phyloP scores from a whole-genome alignment of 2,329 filamentous ascomycete genomes.

The Botryotinia narcissicola region DNA sequence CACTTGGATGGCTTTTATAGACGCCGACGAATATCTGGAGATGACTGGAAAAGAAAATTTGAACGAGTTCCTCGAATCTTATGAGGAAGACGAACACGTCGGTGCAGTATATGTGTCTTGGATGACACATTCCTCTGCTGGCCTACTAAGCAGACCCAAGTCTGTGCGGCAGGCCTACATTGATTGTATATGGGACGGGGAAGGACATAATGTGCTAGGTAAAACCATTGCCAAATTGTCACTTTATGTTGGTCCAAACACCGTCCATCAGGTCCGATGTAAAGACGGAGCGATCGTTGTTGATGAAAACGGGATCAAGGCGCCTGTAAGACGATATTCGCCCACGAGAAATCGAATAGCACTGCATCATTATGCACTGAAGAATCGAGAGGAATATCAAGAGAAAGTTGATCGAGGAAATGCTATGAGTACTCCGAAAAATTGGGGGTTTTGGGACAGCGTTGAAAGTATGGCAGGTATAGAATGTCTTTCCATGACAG shows the following conservation, averaged over 20 bases:
- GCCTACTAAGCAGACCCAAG: conserved; percentile 32
- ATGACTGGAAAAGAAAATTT: conserved; percentile 31
- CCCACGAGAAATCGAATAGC: conserved; percentile 37
- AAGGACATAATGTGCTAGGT: conserved; percentile 35
- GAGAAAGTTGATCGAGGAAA: conserved; percentile 35
- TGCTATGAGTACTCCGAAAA: conserved; percentile 34
- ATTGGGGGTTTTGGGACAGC: conserved; percentile 35
- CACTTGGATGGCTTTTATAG: conserved; percentile 40
- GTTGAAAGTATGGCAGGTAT: conserved; percentile 33
- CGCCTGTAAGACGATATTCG: conserved; percentile 30
- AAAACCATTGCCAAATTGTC: conserved; percentile 37
- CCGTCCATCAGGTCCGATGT: conserved; percentile 29
- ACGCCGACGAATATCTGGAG: conserved; percentile 39
- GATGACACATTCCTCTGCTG: conserved; percentile 38
- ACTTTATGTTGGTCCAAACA: conserved; percentile 17
- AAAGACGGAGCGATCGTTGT: conserved; percentile 29
- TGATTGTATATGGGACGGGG: conserved; percentile 35
- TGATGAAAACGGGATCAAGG: conserved; percentile 33
- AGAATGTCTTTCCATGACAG: conserved; percentile 34
- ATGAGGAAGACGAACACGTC: conserved; percentile 30
- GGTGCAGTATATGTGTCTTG: conserved; percentile 39
- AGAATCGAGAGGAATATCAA: conserved; percentile 39
- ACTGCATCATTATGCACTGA: conserved; percentile 40
- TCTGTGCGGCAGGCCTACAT: conserved; percentile 36
- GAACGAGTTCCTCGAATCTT: conserved; percentile 33